Conservation (phyloP, 106 monocot genomes). For the Dioscorea zingiberensis region DNA sequence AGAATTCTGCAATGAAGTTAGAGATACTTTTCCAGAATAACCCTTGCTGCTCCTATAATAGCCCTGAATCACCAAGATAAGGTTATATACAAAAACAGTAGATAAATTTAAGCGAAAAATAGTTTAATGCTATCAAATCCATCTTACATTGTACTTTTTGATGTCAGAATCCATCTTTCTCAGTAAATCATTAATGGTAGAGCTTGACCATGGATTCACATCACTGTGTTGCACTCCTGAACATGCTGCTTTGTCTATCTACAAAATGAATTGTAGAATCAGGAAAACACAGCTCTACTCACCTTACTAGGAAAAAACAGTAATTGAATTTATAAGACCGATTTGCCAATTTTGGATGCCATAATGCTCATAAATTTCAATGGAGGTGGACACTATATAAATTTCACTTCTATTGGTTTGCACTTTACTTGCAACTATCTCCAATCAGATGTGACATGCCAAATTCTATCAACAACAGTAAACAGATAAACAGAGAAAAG, state of each 20-base stretch:
- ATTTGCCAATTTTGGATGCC: no score
- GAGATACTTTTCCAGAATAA: conserved; percentile 52
- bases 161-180: conserved; percentile 29
- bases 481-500: no score
- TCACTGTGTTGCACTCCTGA: conserved; percentile 8
- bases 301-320: no score
- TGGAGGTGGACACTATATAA: conserved; percentile 4
- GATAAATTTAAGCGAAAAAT: background rate
- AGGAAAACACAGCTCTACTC: no score
- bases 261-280: background rate
- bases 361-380: background rate
- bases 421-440: no score
- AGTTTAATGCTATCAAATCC: background rate
- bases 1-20: conserved; percentile 36
- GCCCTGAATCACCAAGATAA: conserved; percentile 33
- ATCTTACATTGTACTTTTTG: conserved; percentile 44
- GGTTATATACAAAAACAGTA: background rate
- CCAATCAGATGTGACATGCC: no score
- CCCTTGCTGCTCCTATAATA: conserved; percentile 46
- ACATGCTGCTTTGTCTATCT: conserved; percentile 12
- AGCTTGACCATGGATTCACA: conserved; percentile 44
- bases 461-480: no score
- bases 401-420: no score
- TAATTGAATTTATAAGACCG: no score
- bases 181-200: conserved; percentile 29